Base-by-base conservation (phyloP, 1,139 yeast species). In the Sugiyamaella novakii region DNA sequence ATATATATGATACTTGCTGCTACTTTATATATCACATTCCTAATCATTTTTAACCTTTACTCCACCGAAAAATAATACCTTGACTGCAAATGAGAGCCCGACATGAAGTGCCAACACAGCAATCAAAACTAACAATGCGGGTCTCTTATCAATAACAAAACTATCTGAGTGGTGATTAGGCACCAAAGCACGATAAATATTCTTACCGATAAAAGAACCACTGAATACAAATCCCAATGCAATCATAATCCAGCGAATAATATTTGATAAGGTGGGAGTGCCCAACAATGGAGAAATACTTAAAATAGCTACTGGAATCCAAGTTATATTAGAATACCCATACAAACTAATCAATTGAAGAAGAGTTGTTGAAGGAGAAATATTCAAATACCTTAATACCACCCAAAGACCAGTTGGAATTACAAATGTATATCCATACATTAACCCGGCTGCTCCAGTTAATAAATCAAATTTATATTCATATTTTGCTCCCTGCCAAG, bases 241-340 rank as follows among this genome's bases (percentile, higher is more conserved):
- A 24, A 70, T 65, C 22, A 71, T 56, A 18, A 65, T 52, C 71
- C 72, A 68, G 40, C 74, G 61, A 14, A 71, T 64, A 21, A 71
- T 56, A 44, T 64, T 64, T 12, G 74, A 64, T 24, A 68, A 55
- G 1, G 61, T 53, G 5, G 64, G 64, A 21, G 64, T 65, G 19
- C 69, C 69, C 31, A 71, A 60, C 27, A 72, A 54, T 5, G 76
- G 75, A 14, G 74, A 59, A 25, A 74, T 73, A 31, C 71, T 80
- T 31, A 84, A 65, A 3, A 83, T 62, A 1, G 92, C 84, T 28
- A 86, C 84, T 1, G 94, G 94, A 22, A 83, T 72, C 95, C 95
- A 87, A 49, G 83, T 76, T 6, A 84, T 72, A 61, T 84, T 84
- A 29, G 95, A 78, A 66, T 87, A 87, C 3, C 95, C 94, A 66